These are phyloP conservation scores for Aureobasidium melanogenum DNA, from an alignment of 2,329 filamentous ascomycete species.

Conservation along the genomic window DNA sequence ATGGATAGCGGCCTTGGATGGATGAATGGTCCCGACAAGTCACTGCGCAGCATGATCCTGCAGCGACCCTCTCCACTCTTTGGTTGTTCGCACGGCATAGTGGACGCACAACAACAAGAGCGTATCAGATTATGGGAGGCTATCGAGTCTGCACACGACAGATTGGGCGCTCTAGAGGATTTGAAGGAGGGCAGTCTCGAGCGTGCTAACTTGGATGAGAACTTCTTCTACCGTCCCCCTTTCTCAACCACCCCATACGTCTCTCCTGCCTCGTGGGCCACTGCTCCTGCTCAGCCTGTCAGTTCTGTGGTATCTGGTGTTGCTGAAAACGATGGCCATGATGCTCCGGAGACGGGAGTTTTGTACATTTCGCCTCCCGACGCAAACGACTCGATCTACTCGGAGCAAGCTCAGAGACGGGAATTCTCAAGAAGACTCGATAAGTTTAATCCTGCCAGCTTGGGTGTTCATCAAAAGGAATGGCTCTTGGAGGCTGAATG, in stretches of 20 bases:
- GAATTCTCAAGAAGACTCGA: not conserved
- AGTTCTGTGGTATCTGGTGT: not conserved
- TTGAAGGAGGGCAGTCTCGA: conserved; percentile 19
- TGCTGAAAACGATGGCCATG: not conserved
- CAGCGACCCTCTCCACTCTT: conserved; percentile 39
- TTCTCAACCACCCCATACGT: conserved; percentile 4
- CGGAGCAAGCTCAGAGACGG: not conserved
- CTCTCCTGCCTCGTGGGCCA: conserved; percentile 1
- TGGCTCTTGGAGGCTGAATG: conserved; percentile 61
- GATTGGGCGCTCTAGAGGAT: conserved; percentile 16
- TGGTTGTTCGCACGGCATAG: conserved; percentile 29
- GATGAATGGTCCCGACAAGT: conserved; percentile 53
- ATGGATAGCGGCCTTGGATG: conserved; percentile 61
- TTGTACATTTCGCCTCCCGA: not conserved
- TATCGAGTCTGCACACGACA: conserved; percentile 17
- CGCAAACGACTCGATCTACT: not conserved
- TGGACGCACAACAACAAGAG: conserved; percentile 30
- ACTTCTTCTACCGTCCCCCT: not conserved
- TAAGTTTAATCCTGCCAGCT: conserved; percentile 1
- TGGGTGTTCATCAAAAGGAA: conserved; percentile 50
- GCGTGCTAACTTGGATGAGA: not conserved
- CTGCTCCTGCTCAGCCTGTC: not conserved
- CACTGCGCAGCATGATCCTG: conserved; percentile 39
- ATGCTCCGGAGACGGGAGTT: not conserved
- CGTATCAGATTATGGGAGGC: conserved; percentile 29